Conservation (phyloP, 768 basidiomycete genomes). For the Rhizopogon vulgaris region DNA sequence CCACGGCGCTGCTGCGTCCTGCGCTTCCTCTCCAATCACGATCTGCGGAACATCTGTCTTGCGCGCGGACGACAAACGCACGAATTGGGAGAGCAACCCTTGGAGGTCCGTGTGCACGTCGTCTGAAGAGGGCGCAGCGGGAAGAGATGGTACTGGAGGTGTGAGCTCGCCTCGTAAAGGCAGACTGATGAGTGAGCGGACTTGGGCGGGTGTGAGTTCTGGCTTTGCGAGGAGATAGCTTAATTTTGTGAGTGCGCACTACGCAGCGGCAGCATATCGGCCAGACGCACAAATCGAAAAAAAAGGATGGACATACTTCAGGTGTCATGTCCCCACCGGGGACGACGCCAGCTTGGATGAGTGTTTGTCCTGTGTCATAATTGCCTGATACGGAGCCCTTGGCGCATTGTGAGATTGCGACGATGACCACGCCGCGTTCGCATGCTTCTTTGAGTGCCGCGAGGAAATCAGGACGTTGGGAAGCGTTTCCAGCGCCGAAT, state of each 20-base stretch:
- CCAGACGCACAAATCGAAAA: no score
- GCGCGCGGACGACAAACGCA: constrained; percentile 46
- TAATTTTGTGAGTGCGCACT: constrained; percentile 90
- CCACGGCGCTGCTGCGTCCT: constrained; percentile 57
- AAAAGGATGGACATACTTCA: constrained; percentile 49
- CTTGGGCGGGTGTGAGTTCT: constrained; percentile 59
- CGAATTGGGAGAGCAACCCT: constrained; percentile 59
- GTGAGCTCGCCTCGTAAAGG: constrained; percentile 90
- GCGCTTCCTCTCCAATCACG: constrained; percentile 32
- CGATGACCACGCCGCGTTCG: constrained; percentile 77
- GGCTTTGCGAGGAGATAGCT: constrained; percentile 86
- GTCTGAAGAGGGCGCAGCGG: constrained; percentile 35
- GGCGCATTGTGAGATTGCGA: constrained; percentile 87
- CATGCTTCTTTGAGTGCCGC: constrained; percentile 76
- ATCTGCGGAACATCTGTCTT: constrained; percentile 30
- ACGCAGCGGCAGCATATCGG: no score
- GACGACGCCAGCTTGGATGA: constrained; percentile 71
- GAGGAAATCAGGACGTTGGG: constrained; percentile 71
- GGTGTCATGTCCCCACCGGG: constrained; percentile 92
- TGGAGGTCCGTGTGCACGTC: constrained; percentile 57
- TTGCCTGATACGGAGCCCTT: constrained; percentile 83
- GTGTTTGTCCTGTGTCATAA: constrained; percentile 71
- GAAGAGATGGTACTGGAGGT: constrained; percentile 36
- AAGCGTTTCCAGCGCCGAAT: constrained; percentile 91
- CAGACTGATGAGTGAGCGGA: constrained; percentile 68